Evolutionary conservation across 108 stramenopile genomes (phyloP), one percentile per base, ranked within the genome.

Genomic region (Cylindrotheca closterium): DNA sequence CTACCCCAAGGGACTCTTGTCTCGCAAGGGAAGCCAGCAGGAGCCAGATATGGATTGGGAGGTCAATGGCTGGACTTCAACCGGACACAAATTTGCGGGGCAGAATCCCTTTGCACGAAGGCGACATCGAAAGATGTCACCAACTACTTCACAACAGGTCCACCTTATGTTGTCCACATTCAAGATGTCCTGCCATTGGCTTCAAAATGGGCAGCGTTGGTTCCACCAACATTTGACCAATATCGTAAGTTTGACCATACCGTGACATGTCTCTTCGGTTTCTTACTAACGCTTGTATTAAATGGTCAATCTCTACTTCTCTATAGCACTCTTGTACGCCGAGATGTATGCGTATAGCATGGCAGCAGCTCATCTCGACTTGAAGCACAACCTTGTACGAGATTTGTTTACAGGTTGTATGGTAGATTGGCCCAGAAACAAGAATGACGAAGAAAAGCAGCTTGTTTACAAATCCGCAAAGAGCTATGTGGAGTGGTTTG

Each of bases 271-370:
- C 7, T 42, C 37, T 10, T 42, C 37, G 15, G 37, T 42, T 42
- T 22, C 31, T 75, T 1, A 45, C 75, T 15, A 75, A 79, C 47
- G 79, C 79, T 0, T 75, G 75, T 51, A 80, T 80, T 29, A 57
- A 68, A 32, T 58, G 77, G 23, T 82, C 78, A 27, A 37, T 28
- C 27, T 66, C 74, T 67, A 74, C 78, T 17, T 77, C 53, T 61
- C 7, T 42, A 42, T 42, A 42, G 37, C 81, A 47, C 54, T 77
- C 19, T 55, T 92, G 27, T 55, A 93, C 24, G 85, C 87, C 3
- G 94, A 95, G 64, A 95, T 95, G 94, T 95, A 83, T 62, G 91
- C 78, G 1, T 95, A 88, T 74, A 68, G 70, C 50, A 64, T 92
- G 23, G 89, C 89, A 1, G 89, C 91, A 15, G 91, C 91, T 26